These are phyloP conservation scores for Biscogniauxia sp. DNA, from an alignment of 2,329 filamentous ascomycete genomes.

Conservation along the genomic window DNA sequence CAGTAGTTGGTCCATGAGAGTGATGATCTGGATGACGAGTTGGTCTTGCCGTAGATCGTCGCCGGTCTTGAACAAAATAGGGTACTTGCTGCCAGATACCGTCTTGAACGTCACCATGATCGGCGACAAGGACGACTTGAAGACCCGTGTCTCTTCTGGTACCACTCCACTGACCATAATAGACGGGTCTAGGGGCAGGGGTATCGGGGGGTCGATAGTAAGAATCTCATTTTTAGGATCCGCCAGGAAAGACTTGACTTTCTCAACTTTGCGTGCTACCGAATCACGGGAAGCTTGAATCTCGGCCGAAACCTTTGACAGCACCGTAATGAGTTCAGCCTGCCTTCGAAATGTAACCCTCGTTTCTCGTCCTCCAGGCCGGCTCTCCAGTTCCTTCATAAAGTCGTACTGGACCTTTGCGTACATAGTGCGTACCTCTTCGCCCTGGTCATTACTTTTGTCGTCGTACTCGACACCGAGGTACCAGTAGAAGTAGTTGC, in stretches of 20 bases:
- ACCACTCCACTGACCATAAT: conserved; percentile 76
- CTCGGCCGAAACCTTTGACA: conserved; percentile 86
- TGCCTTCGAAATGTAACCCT: conserved; percentile 79
- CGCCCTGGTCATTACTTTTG: conserved; percentile 69
- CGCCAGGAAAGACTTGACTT: conserved; percentile 77
- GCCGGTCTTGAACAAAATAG: conserved; percentile 95
- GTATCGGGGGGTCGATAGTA: conserved; percentile 79
- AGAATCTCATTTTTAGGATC: conserved; percentile 90
- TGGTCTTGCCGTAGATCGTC: conserved; percentile 97
- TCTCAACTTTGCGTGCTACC: conserved; percentile 76
- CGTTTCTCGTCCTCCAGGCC: conserved; percentile 66
- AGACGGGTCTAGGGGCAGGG: conserved; percentile 83
- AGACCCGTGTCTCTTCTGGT: conserved; percentile 83
- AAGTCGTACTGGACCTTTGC: conserved; percentile 94
- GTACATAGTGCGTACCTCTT: conserved; percentile 79
- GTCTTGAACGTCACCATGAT: conserved; percentile 91
- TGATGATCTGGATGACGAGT: conserved; percentile 94
- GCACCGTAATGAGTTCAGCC: conserved; percentile 81
- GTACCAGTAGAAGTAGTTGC: conserved; percentile 98
- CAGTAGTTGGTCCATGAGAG: conserved; percentile 92
- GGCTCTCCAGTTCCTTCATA: conserved; percentile 79
- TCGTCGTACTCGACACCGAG: conserved; percentile 97
- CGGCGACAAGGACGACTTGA: conserved; percentile 92
- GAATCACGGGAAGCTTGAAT: conserved; percentile 78
- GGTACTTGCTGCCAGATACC: conserved; percentile 71